A percentile compares a stretch with the other conserved stretches of the same genome.
These are phyloP conservation scores for Aspergillus alliaceus DNA, from an alignment of 2,329 filamentous ascomycete species.

Conservation along the genomic window DNA sequence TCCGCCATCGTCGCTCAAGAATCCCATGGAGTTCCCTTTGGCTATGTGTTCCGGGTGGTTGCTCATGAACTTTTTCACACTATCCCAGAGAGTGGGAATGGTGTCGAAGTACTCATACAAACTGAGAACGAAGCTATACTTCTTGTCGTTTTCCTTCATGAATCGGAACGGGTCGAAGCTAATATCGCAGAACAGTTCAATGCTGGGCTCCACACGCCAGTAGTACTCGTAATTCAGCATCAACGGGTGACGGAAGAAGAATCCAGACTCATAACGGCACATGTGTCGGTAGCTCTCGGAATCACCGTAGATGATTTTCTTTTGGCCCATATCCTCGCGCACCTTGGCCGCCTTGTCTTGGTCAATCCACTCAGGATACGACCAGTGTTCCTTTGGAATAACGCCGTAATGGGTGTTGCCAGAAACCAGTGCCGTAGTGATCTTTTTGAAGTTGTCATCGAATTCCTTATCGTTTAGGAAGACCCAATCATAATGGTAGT, in stretches of 20 bases:
- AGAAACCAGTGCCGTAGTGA: slow-evolving; percentile 86
- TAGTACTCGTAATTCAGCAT: slow-evolving; percentile 99
- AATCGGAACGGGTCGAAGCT: slow-evolving; percentile 94
- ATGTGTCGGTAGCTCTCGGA: slow-evolving; percentile 97
- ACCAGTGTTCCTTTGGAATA: slow-evolving; percentile 93
- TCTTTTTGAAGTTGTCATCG: slow-evolving; percentile 87
- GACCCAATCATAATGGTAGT: slow-evolving; percentile 98
- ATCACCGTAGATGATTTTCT: slow-evolving; percentile 98
- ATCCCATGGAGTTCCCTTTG: slow-evolving; percentile 81
- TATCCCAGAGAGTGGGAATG: slow-evolving; percentile 94
- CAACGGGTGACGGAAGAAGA: slow-evolving; percentile 94
- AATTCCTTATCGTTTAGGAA: slow-evolving; percentile 97
- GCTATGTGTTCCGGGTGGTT: slow-evolving; percentile 85
- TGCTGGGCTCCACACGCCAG: slow-evolving; percentile 97
- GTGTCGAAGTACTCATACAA: slow-evolving; percentile 96
- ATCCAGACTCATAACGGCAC: slow-evolving; percentile 98
- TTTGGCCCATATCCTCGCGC: slow-evolving; percentile 87
- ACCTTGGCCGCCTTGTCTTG: slow-evolving; percentile 88
- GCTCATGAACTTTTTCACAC: slow-evolving; percentile 89
- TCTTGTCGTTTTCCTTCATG: slow-evolving; percentile 96
- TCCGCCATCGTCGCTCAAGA: slow-evolving; percentile 87
- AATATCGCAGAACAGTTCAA: slow-evolving; percentile 95
- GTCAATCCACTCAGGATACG: slow-evolving; percentile 93
- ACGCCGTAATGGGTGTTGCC: slow-evolving; percentile 88
- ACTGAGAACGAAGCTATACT: slow-evolving; percentile 95